Evolutionary conservation across 2,329 filamentous ascomycete species (phyloP).

Genomic region (Claviceps purpurea): DNA sequence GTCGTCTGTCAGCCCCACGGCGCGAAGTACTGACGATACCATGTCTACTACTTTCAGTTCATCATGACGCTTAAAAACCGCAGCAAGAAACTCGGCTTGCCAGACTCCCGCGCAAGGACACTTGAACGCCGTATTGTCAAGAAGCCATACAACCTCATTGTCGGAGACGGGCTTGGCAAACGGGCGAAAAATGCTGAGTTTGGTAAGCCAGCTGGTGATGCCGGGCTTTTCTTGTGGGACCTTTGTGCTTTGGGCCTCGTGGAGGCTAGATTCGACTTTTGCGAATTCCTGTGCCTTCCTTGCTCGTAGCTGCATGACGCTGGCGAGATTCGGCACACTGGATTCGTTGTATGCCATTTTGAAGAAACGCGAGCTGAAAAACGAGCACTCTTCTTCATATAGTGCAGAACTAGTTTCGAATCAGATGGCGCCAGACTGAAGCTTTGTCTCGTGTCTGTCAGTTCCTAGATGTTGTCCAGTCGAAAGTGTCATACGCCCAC

Average conservation of each 20-base stretch:
- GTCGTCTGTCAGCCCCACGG: conserved; percentile 51
- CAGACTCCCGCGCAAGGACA: conserved; percentile 38
- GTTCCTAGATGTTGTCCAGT: not conserved
- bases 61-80: conserved; percentile 63
- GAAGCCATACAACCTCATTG: conserved; percentile 68
- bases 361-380: not conserved
- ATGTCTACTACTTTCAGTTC: conserved; percentile 53
- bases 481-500: not conserved
- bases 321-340: conserved; percentile 16
- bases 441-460: not conserved
- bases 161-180: conserved; percentile 41
- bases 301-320: conserved; percentile 36
- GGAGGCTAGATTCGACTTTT: conserved; percentile 35
- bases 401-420: not conserved
- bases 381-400: not conserved
- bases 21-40: conserved; percentile 56
- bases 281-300: conserved; percentile 35
- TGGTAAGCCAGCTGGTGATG: conserved; percentile 36
- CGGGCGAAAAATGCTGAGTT: conserved; percentile 36
- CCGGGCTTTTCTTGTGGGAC: conserved; percentile 7
- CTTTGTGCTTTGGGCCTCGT: conserved; percentile 18
- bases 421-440: not conserved
- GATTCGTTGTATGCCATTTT: conserved; percentile 15
- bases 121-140: conserved; percentile 79
- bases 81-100: conserved; percentile 73